Conservation (phyloP, 768 basidiomycete genomes). For the Chiua virens region DNA sequence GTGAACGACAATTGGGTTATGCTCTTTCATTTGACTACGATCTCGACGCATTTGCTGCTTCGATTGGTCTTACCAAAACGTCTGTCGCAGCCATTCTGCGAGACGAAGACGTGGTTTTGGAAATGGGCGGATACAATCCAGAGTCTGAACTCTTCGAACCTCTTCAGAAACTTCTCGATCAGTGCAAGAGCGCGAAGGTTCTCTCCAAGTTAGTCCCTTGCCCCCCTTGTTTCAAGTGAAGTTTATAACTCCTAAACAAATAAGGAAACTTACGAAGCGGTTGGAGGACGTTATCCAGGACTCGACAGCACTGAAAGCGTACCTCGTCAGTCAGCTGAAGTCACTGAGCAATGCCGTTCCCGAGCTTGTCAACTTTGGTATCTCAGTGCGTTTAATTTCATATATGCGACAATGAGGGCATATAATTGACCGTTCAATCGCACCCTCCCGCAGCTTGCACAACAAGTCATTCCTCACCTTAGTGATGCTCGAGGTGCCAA, state of each 20-base stretch:
- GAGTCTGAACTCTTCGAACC: constrained; percentile 79
- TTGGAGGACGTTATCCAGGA: constrained; percentile 77
- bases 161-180: constrained; percentile 77
- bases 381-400: constrained; percentile 56
- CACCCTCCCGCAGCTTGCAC: constrained; percentile 65
- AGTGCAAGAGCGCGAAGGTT: constrained; percentile 77
- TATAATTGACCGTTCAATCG: background rate
- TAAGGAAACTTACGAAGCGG: constrained; percentile 79
- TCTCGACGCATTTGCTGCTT: constrained; percentile 90
- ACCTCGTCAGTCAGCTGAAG: constrained; percentile 72
- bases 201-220: constrained; percentile 62
- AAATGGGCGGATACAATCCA: constrained; percentile 73
- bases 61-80: constrained; percentile 88
- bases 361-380: constrained; percentile 87
- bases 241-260: constrained; percentile 30
- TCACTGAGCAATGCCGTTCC: constrained; percentile 69
- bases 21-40: constrained; percentile 84
- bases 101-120: constrained; percentile 76
- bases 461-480: constrained; percentile 85
- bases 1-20: constrained; percentile 86
- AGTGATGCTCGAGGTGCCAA: constrained; percentile 78
- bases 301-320: constrained; percentile 67
- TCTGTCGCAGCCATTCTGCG: constrained; percentile 68
- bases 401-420: background rate
- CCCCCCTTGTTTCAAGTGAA: background rate